Evolutionary conservation across 495 filamentous ascomycete species (phyloP).

Genomic region (Penicillium atrosanguineum): DNA sequence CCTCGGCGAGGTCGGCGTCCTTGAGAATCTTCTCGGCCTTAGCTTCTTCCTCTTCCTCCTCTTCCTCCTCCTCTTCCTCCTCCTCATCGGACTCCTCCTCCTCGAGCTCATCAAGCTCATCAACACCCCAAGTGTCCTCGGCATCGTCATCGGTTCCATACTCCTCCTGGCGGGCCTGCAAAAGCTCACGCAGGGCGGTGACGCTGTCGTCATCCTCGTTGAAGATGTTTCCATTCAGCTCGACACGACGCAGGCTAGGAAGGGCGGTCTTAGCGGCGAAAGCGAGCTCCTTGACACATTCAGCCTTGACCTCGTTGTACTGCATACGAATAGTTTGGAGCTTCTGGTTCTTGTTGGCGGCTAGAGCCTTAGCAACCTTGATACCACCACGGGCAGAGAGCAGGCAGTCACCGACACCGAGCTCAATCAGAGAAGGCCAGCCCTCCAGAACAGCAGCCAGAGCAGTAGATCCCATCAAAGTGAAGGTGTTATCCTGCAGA

Average conservation of each 20-base stretch:
- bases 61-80: constrained; percentile 69
- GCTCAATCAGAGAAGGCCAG: constrained; percentile 75
- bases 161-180: constrained; percentile 58
- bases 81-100: constrained; percentile 61
- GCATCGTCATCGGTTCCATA: constrained; percentile 46
- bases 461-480: constrained; percentile 71
- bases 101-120: constrained; percentile 80
- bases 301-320: constrained; percentile 87
- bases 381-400: constrained; percentile 76
- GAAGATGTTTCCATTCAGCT: constrained; percentile 96
- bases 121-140: constrained; percentile 75
- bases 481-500: constrained; percentile 98
- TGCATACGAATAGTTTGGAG: constrained; percentile 80
- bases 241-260: constrained; percentile 74
- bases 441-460: constrained; percentile 67
- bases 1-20: constrained; percentile 70
- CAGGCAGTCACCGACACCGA: constrained; percentile 87
- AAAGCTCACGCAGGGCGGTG: constrained; percentile 45
- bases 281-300: constrained; percentile 66
- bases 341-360: constrained; percentile 69
- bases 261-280: constrained; percentile 60
- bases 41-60: constrained; percentile 60
- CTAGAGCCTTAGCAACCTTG: constrained; percentile 68
- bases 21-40: constrained; percentile 56
- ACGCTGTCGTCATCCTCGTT: constrained; percentile 74